Evolutionary conservation across 768 basidiomycete genomes (phyloP).

Genomic region (Naganishia randhawae): DNA sequence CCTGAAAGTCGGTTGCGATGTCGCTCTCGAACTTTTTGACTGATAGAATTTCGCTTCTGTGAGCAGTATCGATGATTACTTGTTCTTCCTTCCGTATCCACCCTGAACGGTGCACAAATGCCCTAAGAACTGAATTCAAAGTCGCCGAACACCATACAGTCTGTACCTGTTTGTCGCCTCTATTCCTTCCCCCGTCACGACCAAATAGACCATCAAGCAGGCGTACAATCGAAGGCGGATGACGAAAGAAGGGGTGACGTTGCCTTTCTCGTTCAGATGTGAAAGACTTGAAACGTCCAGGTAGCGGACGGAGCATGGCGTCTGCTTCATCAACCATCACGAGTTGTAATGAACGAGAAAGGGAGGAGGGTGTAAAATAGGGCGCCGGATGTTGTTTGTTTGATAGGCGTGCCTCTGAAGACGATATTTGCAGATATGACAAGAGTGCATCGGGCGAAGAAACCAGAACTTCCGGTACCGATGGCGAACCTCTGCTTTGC

Average conservation of each 20-base stretch:
- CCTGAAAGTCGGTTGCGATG: neutral
- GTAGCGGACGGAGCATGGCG: slow-evolving; percentile 13
- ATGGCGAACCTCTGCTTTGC: neutral
- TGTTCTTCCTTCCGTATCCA: slow-evolving; percentile 11
- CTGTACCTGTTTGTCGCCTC: neutral
- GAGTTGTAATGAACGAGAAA: slow-evolving; percentile 1
- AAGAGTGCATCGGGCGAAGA: slow-evolving; percentile 3
- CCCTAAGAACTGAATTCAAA: slow-evolving; percentile 21
- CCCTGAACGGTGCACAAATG: neutral
- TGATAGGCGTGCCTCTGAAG: neutral
- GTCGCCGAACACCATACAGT: slow-evolving; percentile 25
- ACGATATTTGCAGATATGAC: neutral
- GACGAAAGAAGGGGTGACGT: slow-evolving; percentile 17
- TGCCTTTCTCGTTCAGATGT: slow-evolving; percentile 8
- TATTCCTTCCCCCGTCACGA: neutral
- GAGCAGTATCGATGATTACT: slow-evolving; percentile 6
- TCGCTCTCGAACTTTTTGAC: neutral
- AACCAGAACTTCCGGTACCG: neutral
- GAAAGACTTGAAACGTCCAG: slow-evolving; percentile 10
- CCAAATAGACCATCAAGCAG: slow-evolving; percentile 12
- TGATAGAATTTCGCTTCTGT: neutral
- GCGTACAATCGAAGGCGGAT: slow-evolving; percentile 16
- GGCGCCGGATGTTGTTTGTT: neutral
- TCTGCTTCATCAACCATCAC: slow-evolving; percentile 22
- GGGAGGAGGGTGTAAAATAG: neutral